These are phyloP conservation scores for Annulohypoxylon truncatum DNA, from an alignment of 2,329 filamentous ascomycete genomes.

Conservation along the genomic window DNA sequence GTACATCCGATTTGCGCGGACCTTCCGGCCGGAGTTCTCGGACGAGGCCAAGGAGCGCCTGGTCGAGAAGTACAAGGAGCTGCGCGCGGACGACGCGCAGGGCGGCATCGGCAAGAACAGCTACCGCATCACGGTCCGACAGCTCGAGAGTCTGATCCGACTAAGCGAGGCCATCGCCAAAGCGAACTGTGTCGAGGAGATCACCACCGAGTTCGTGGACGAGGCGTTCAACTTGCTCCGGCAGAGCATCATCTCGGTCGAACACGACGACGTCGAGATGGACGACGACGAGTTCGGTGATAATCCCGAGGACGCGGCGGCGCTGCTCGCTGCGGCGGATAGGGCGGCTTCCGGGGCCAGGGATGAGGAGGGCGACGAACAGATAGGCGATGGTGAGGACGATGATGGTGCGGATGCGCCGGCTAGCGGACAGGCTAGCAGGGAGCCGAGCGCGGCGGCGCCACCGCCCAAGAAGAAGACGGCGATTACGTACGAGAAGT, in stretches of 20 bases:
- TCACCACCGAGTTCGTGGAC: slow-evolving; percentile 84
- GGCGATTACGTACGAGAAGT: slow-evolving; percentile 91
- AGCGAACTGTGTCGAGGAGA: slow-evolving; percentile 93
- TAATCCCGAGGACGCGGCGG: slow-evolving; percentile 59
- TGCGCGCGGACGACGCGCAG: slow-evolving; percentile 91
- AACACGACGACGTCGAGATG: slow-evolving; percentile 96
- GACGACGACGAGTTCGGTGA: slow-evolving; percentile 77
- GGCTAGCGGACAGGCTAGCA: slow-evolving; percentile 46
- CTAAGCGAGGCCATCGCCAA: slow-evolving; percentile 98
- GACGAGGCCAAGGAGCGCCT: slow-evolving; percentile 86
- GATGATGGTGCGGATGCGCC: slow-evolving; percentile 49
- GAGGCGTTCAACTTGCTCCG: slow-evolving; percentile 92
- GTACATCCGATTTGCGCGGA: slow-evolving; percentile 95
- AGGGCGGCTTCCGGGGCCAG: slow-evolving; percentile 56
- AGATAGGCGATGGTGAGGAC: slow-evolving; percentile 60
- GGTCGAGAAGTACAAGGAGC: slow-evolving; percentile 94
- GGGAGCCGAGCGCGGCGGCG: slow-evolving; percentile 48
- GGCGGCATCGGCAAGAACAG: slow-evolving; percentile 94
- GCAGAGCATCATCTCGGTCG: slow-evolving; percentile 96
- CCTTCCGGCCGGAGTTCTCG: slow-evolving; percentile 93
- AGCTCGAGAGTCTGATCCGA: slow-evolving; percentile 95
- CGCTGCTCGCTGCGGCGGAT: slow-evolving; percentile 59
- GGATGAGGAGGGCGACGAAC: slow-evolving; percentile 58
- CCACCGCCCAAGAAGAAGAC: slow-evolving; percentile 77
- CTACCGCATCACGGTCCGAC: slow-evolving; percentile 96